Base-by-base conservation (phyloP, 2,329 filamentous ascomycete genomes). In the Lachnellula subtilissima region DNA sequence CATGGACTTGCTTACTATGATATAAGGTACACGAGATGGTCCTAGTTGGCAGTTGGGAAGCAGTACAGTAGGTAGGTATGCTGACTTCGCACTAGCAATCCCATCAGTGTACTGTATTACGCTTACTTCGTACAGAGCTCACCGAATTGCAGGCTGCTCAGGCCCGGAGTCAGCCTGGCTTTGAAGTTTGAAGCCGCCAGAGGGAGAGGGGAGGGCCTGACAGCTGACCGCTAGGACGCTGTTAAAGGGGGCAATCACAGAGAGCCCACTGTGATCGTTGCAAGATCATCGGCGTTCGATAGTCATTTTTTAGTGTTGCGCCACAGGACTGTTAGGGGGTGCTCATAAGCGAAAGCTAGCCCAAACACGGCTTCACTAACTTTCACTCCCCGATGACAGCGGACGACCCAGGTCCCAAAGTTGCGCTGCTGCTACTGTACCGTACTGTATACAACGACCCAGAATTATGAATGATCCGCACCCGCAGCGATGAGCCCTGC, bases 271-370 rank as follows among this genome's bases (percentile, higher is more conserved):
- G 2, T 32, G 28, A 32, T 32, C 37, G 32, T 28, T 53, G 47
- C 48, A 42, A 57, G 52, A 49, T 49, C 54, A 58, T 54, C 46
- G 56, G 56, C 61, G 61, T 59, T 61, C 58, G 61, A 63, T 63
- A 61, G 61, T 62, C 53, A n/a, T 9, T 32, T 32, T 37, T 54
- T 60, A 58, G 55, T 57, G 52, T 48, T 50, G 48, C 58, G 58
- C 61, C 58, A 60, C 60, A 54, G 50, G 48, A 14, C 45, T 43
- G 43, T 50, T 52, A 40, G 52, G 47, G 55, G 40, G 17, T 23
- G 35, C 9, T 28, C 42, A 22, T 46, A 53, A 59, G 55, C 55
- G 53, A 60, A 53, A 59, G 55, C 47, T 37, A 49, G 47, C 19
- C 28, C 23, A 49, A 49, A 47, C 40, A 28, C 52, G 50, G 39